phyloP scores from a whole-genome alignment of 2,329 filamentous ascomycete genomes.

The Curvularia lunata region DNA sequence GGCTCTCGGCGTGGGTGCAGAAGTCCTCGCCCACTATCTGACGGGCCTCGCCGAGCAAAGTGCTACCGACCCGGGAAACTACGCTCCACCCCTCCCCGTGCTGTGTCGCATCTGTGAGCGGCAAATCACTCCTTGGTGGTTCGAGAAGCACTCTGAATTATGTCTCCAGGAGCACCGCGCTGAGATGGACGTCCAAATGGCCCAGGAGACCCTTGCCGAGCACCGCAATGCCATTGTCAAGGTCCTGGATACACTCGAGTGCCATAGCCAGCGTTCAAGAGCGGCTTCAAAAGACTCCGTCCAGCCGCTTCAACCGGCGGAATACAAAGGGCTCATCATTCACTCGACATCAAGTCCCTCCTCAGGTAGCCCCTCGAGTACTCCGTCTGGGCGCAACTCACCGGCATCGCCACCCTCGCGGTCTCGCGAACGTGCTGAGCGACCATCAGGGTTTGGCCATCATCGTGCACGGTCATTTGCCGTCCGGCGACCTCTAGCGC shows the following conservation, averaged over 20 bases:
- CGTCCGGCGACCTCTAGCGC: conserved; percentile 82
- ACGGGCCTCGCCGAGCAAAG: conserved; percentile 86
- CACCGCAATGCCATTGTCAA: conserved; percentile 95
- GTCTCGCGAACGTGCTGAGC: conserved; percentile 73
- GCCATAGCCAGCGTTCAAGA: conserved; percentile 69
- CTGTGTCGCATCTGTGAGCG: conserved; percentile 97
- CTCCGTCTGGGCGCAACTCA: conserved; percentile 71
- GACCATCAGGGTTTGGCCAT: conserved; percentile 76
- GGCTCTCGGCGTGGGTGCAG: conserved; percentile 89
- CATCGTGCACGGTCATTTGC: conserved; percentile 86
- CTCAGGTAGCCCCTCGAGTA: conserved; percentile 71
- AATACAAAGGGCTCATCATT: conserved; percentile 89
- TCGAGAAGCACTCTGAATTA: conserved; percentile 97
- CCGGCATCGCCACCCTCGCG: conserved; percentile 70
- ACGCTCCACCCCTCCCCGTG: conserved; percentile 81
- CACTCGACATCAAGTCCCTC: conserved; percentile 72
- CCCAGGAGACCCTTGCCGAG: conserved; percentile 89
- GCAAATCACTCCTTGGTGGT: conserved; percentile 98
- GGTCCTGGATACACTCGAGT: conserved; percentile 89
- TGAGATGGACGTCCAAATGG: conserved; percentile 97
- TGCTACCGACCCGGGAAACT: conserved; percentile 73
- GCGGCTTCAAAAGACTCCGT: conserved; percentile 58
- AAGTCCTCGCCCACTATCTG: conserved; percentile 92
- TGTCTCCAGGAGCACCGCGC: conserved; percentile 95
- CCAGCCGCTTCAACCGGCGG: conserved; percentile 63